Evolutionary conservation across 1,284 basidiomycete genomes (phyloP).

Genomic region (Irpex rosettiformis): DNA sequence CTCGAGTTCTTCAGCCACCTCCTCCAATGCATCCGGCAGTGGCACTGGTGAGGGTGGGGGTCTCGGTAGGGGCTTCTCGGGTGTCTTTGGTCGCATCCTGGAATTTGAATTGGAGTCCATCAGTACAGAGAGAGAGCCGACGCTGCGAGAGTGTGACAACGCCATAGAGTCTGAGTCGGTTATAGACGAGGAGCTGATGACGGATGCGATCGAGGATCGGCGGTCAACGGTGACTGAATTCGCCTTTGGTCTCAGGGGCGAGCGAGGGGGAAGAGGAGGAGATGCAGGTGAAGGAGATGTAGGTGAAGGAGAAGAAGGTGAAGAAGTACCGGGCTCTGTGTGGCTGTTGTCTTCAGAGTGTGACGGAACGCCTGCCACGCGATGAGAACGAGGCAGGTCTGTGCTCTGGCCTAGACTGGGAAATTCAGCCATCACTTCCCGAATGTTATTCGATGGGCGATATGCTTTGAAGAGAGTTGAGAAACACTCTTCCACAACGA

Average conservation of each 20-base stretch:
- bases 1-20: conserved; percentile 4
- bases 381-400: conserved; percentile 32
- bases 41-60: conserved; percentile 24
- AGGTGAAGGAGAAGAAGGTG: conserved; percentile 10
- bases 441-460: conserved; percentile 1
- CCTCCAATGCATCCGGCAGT: not conserved
- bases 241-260: conserved; percentile 24
- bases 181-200: not conserved
- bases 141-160: conserved; percentile 28
- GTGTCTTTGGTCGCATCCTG: conserved; percentile 19
- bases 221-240: conserved; percentile 5
- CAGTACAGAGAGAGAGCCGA: conserved; percentile 27
- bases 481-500: not conserved
- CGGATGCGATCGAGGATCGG: conserved; percentile 9
- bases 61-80: conserved; percentile 32
- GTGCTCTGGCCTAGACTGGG: conserved; percentile 7
- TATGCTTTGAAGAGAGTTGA: not conserved
- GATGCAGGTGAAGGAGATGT: conserved; percentile 16
- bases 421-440: conserved; percentile 1
- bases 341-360: conserved; percentile 11
- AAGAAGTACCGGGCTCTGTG: conserved; percentile 18
- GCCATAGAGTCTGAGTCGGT: conserved; percentile 1
- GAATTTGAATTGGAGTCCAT: conserved; percentile 19
- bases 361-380: conserved; percentile 27
- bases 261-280: conserved; percentile 32